Evolutionary conservation across 495 filamentous ascomycete genomes (phyloP), one percentile per base, ranked within the genome.

Genomic region (Trichoderma erinaceum): DNA sequence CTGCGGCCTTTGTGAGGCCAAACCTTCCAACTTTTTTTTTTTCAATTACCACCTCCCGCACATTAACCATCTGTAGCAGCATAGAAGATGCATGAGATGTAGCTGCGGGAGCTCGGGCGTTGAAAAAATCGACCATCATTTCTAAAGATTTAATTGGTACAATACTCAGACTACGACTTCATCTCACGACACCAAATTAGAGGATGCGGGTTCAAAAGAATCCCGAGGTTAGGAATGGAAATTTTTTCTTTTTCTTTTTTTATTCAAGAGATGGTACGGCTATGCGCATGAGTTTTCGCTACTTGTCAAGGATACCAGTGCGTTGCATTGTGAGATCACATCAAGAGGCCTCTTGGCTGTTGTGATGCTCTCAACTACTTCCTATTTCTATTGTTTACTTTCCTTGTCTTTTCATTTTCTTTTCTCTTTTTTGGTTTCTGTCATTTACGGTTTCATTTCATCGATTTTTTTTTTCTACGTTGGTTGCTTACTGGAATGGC

Each of bases 11-110:
- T 27, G 23, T 11, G 32, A 13, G 63, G 63, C 35, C 35, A 65
- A 41, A 13, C 27, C 43, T 66, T 44, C 64, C 64, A 44, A n/a
- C 50, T 23, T 43, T 15, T 43, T 48, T 12, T n/a, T 66, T 50
- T 66, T 27, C 25, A 13, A n/a, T 18, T 13, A 65, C 63, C 21
- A 12, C n/a, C 18, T 29, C 13, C 65, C 41, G 41, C 18, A 27
- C 41, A 8, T 46, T n/a, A 41, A 32, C 50, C 18, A 32, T 65
- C 63, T 41, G 63, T 41, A 65, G 63, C 63, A 65, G 35, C 63
- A 65, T 61, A 61, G 56, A 61, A 61, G 56, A 13, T 61, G 56
- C 56, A 61, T 61, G 56, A 61, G 56, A 61, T 61, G 23, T 61
- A 4, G 23, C 7, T 61, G 56, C 23, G 56, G 56, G 56, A 61